phyloP scores from a whole-genome alignment of 768 basidiomycete species.

The Suillus placidus region DNA sequence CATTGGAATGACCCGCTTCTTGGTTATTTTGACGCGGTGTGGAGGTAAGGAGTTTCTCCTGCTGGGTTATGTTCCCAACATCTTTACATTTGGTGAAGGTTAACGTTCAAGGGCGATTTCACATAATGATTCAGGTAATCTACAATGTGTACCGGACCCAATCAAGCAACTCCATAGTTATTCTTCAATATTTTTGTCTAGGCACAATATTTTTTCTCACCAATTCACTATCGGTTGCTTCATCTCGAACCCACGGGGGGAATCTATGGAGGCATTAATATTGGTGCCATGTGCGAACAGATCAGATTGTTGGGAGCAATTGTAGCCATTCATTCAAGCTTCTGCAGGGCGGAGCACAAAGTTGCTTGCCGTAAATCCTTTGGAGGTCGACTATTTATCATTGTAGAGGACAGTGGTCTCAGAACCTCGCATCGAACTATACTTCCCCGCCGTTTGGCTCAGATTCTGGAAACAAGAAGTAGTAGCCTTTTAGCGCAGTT shows the following conservation, averaged over 20 bases:
- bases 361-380: too few relatives aligned
- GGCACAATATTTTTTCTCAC: conserved; percentile 4
- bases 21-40: not conserved
- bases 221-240: not conserved
- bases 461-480: not conserved
- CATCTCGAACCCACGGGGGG: conserved; percentile 3
- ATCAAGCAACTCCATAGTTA: not conserved
- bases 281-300: conserved; percentile 1
- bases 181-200: conserved; percentile 6
- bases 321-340: not conserved
- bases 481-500: too few relatives aligned
- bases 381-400: not conserved
- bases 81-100: not conserved
- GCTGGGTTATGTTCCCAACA: not conserved
- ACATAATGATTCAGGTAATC: not conserved
- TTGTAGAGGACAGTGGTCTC: not conserved
- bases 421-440: not conserved
- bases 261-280: conserved; percentile 3
- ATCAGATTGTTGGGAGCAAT: not conserved
- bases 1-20: not conserved
- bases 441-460: not conserved
- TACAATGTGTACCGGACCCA: not conserved
- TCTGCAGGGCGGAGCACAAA: not conserved
- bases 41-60: not conserved
- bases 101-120: conserved; percentile 4